Evolutionary conservation across 805 yeast species (phyloP), one percentile per base, ranked within the genome.

Genomic region (Komagataella kurtzmanii): DNA sequence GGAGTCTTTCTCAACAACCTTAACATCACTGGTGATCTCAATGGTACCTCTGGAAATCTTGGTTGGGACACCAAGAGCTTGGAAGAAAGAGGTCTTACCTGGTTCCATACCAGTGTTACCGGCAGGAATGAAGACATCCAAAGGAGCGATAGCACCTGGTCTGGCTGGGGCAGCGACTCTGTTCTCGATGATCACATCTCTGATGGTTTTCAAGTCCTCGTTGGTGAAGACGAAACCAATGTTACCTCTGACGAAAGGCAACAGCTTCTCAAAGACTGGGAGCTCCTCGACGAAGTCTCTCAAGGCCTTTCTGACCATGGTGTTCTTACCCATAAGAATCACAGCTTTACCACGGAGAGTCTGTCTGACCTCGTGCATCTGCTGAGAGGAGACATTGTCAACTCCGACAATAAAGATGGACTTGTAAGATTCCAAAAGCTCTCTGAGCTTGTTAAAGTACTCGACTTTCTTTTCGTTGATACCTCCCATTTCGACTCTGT

Each of bases 91-190:
- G 70, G 99, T 93, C 88, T 93, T 93, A 85, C 98, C 98, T 77
- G 99, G 99, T 81, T 93, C 99, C 96, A 93, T 90, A 86, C 98
- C 97, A 66, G 99, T 93, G 96, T 93, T 93, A 76, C 96, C 95
- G 67, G 98, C 98, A 72, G 95, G 95, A 64, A 93, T 85, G 85
- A 83, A 88, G 69, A 93, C 98, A 71, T 91, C 97, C 73, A 74
- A 85, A 74, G 98, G 98, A 68, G 99, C 97, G 71, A 88, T 71
- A 70, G 98, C 98, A 88, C 99, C 99, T 61, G 99, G 95, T 80
- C 90, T 90, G 69, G 99, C 99, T 76, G 99, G 99, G 69, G 99
- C 99, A 71, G 97, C 97, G 72, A 93, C 97, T 77, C 85, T 90
- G 90, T 93, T 93, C 67, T 85, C 73, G 63, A 85, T 68, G 66